These are phyloP conservation scores for Berberis vulgaris DNA, from an alignment of 164 flowering plant genomes.

Conservation along the genomic window DNA sequence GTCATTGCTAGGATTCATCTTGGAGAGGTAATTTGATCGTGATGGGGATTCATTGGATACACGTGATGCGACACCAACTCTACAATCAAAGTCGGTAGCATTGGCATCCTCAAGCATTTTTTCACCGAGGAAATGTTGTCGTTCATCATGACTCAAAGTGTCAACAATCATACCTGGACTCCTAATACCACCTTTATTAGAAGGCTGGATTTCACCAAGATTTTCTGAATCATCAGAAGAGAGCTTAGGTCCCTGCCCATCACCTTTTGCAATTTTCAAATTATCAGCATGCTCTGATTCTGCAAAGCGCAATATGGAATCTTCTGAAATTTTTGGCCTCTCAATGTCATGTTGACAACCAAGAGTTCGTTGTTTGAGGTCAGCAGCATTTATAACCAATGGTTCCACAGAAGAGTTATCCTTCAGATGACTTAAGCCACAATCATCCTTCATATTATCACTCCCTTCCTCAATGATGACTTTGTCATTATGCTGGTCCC, in stretches of 20 bases:
- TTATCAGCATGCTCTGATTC: not conserved
- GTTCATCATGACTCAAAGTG: not conserved
- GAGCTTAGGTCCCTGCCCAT: not conserved
- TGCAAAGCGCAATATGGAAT: not conserved
- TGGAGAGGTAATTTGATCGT: not conserved
- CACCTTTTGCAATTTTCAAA: not conserved
- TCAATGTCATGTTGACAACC: not conserved
- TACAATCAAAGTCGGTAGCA: not conserved
- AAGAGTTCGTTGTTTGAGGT: not conserved
- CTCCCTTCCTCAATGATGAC: not conserved
- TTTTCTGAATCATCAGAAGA: not conserved
- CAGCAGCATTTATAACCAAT: not conserved
- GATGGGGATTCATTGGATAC: not conserved
- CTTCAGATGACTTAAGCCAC: not conserved
- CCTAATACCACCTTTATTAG: not conserved
- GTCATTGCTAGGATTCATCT: not conserved
- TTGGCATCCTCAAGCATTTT: not conserved
- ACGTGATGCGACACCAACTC: not conserved
- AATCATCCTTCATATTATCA: slow-evolving; percentile 3
- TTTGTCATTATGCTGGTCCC: not conserved
- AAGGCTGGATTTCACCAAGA: not conserved
- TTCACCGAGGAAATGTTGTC: not conserved
- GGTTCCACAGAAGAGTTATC: not conserved
- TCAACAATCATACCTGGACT: not conserved
- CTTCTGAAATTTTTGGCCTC: not conserved